Percentiles rank a stretch among this genome's conserved stretches.
These are phyloP conservation scores for Halteria grandinella DNA, from an alignment of 73 alveolate genomes.

Conservation along the genomic window DNA sequence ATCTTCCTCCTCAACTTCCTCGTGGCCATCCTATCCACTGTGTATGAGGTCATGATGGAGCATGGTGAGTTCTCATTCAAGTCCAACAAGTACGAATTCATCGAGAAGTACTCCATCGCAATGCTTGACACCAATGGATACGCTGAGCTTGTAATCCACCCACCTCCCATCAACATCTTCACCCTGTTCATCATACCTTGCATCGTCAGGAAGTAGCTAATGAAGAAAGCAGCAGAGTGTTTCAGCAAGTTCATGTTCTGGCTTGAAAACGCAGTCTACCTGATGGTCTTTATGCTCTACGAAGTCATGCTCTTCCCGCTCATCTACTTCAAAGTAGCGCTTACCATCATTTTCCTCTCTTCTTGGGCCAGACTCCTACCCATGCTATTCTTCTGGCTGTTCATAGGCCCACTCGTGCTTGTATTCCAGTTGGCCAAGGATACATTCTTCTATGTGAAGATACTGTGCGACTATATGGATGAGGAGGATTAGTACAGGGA, in stretches of 20 bases:
- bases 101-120: constrained; percentile 55
- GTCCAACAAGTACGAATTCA: constrained; percentile 53
- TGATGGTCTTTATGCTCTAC: constrained; percentile 22
- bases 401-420: constrained; percentile 15
- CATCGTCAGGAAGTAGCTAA: constrained; percentile 41
- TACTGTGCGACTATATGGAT: constrained; percentile 60
- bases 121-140: constrained; percentile 51
- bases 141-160: constrained; percentile 53
- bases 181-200: constrained; percentile 25
- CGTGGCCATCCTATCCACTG: constrained; percentile 62
- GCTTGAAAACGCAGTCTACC: constrained; percentile 50
- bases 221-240: constrained; percentile 21
- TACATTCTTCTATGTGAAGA: constrained; percentile 38
- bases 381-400: constrained; percentile 40
- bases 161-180: constrained; percentile 59
- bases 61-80: constrained; percentile 55
- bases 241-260: constrained; percentile 52
- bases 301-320: constrained; percentile 50
- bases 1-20: constrained; percentile 62
- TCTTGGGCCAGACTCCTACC: neutral
- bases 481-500: constrained; percentile 56
- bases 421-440: constrained; percentile 11
- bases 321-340: constrained; percentile 36
- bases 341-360: neutral
- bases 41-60: constrained; percentile 42